A percentile compares a stretch with the other conserved stretches of the same genome.
These are phyloP conservation scores for Xeromyces bisporus DNA, from an alignment of 495 filamentous ascomycete genomes.

Conservation along the genomic window DNA sequence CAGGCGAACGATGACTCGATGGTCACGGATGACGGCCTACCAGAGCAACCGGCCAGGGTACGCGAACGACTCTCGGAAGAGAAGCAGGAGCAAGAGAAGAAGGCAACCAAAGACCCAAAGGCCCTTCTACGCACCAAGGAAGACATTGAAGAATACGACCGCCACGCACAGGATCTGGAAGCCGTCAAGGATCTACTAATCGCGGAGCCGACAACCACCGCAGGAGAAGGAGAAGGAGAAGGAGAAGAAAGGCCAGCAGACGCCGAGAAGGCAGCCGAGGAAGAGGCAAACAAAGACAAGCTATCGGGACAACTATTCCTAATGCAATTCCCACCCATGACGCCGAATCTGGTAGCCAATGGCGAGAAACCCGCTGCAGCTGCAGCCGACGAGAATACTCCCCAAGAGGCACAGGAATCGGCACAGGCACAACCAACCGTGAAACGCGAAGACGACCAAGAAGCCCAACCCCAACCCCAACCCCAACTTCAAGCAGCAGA, in stretches of 20 bases:
- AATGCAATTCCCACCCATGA: constrained; percentile 39
- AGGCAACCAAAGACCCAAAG: constrained; percentile 12
- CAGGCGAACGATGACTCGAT: constrained; percentile 9
- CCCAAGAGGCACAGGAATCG: constrained; percentile 1
- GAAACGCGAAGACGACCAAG: constrained; percentile 18
- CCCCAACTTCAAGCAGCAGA: constrained; percentile 5
- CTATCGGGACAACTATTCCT: constrained; percentile 30
- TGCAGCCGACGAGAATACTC: constrained; percentile 4
- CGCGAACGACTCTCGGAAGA: constrained; percentile 16
- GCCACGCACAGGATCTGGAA: constrained; percentile 24
- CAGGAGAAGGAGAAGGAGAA: constrained; percentile 4
- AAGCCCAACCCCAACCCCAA: constrained; percentile 15
- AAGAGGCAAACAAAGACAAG: constrained; percentile 14
- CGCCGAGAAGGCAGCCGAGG: constrained; percentile 9
- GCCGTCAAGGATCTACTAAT: constrained; percentile 20
- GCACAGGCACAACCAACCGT: constrained; percentile 4
- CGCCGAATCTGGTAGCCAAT: constrained; percentile 29
- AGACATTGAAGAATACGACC: constrained; percentile 30
- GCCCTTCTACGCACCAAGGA: constrained; percentile 26
- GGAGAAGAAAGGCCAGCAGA: constrained; percentile 7
- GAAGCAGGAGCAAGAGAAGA: constrained; percentile 3
- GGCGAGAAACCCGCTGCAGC: constrained; percentile 1
- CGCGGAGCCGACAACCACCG: constrained; percentile 8
- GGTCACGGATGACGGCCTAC: constrained; percentile 21
- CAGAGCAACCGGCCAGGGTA: constrained; percentile 23